Evolutionary conservation across 2,329 filamentous ascomycete species (phyloP).

Genomic region (Epichloe sylvatica): DNA sequence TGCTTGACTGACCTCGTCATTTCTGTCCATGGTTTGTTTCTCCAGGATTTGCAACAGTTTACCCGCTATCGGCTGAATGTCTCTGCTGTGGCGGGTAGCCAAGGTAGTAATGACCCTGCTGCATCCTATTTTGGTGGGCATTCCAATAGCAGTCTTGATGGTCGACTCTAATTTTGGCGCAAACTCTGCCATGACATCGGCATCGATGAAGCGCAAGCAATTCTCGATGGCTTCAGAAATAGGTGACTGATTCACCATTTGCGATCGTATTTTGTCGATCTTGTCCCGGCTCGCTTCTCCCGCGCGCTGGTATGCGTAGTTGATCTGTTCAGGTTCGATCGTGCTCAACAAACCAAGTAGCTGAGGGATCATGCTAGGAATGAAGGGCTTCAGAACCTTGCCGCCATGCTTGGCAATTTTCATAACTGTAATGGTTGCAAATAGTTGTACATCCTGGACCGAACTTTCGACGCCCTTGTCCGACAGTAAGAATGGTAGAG

Average conservation of each 20-base stretch:
- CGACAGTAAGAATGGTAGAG: constrained; percentile 81
- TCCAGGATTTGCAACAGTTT: constrained; percentile 64
- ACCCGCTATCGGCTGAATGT: constrained; percentile 63
- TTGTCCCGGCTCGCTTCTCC: constrained; percentile 77
- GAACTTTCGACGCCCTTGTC: constrained; percentile 79
- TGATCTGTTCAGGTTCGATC: constrained; percentile 76
- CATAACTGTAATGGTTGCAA: constrained; percentile 70
- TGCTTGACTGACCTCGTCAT: constrained; percentile 81
- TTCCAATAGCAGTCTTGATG: constrained; percentile 74
- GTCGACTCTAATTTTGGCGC: constrained; percentile 59
- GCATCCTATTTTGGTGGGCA: constrained; percentile 89
- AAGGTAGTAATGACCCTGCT: constrained; percentile 73
- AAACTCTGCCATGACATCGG: constrained; percentile 59
- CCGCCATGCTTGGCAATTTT: constrained; percentile 83
- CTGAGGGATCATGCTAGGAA: constrained; percentile 67
- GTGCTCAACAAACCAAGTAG: constrained; percentile 73
- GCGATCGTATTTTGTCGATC: constrained; percentile 76
- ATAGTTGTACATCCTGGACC: constrained; percentile 73
- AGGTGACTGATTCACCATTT: constrained; percentile 70
- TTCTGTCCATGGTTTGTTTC: constrained; percentile 75
- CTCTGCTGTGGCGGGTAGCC: constrained; percentile 60
- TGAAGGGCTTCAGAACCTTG: constrained; percentile 63
- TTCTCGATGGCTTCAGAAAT: constrained; percentile 87
- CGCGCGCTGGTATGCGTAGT: constrained; percentile 84
- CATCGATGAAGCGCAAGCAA: constrained; percentile 72